These are phyloP conservation scores for Didymella glomerata DNA, from an alignment of 2,329 filamentous ascomycete species.

Conservation along the genomic window DNA sequence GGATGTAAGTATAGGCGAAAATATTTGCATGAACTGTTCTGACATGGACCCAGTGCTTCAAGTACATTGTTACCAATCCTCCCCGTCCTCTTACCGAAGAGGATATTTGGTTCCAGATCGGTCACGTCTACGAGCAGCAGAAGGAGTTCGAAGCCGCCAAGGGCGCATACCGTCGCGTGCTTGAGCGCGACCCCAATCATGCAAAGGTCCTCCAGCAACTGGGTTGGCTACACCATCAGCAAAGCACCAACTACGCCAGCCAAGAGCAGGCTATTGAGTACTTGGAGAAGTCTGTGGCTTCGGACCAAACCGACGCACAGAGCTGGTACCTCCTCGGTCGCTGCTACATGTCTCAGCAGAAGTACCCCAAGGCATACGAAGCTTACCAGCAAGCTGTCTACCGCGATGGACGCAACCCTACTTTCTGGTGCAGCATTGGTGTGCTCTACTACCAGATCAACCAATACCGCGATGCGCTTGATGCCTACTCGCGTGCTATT, in stretches of 20 bases:
- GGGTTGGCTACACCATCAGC: slow-evolving; percentile 96
- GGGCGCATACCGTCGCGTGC: slow-evolving; percentile 87
- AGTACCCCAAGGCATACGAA: slow-evolving; percentile 98
- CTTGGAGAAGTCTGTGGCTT: slow-evolving; percentile 92
- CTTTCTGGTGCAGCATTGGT: slow-evolving; percentile 99
- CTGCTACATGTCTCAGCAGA: slow-evolving; percentile 99
- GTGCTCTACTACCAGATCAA: slow-evolving; percentile 99
- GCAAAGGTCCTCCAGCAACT: slow-evolving; percentile 98
- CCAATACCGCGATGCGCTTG: slow-evolving; percentile 96
- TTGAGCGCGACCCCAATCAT: slow-evolving; percentile 94
- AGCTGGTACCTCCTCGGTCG: slow-evolving; percentile 98
- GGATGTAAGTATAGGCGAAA: slow-evolving; percentile 67
- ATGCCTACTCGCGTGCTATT: slow-evolving; percentile 96
- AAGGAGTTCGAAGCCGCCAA: slow-evolving; percentile 99
- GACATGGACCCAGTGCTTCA: slow-evolving; percentile 80
- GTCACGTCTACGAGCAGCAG: slow-evolving; percentile 97
- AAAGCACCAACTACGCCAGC: slow-evolving; percentile 87
- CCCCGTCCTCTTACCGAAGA: slow-evolving; percentile 93
- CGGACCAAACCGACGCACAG: slow-evolving; percentile 93
- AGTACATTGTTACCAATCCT: slow-evolving; percentile 94
- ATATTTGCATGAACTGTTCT: slow-evolving; percentile 9
- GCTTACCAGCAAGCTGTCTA: slow-evolving; percentile 99
- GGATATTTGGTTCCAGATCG: slow-evolving; percentile 99
- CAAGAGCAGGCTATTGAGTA: slow-evolving; percentile 98
- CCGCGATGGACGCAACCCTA: slow-evolving; percentile 94